Evolutionary conservation across 305 asterid genomes (phyloP).

Genomic region (Fraxinus floribunda): DNA sequence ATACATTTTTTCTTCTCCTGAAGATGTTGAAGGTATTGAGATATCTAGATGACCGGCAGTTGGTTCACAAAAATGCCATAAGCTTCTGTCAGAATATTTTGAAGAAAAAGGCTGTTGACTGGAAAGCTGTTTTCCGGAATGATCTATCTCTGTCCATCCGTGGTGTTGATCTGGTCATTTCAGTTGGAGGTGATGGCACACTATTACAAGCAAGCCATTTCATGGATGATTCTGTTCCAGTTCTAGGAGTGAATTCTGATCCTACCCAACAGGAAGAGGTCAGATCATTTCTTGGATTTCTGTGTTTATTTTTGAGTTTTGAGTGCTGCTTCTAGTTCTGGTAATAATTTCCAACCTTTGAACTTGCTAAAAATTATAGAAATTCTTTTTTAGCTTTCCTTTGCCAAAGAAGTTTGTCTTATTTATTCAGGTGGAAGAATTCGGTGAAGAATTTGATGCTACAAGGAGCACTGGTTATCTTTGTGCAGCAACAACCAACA

Average conservation of each 20-base stretch:
- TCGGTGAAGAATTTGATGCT: slow-evolving; percentile 78
- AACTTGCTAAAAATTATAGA: not conserved
- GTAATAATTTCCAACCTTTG: not conserved
- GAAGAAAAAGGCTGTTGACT: slow-evolving; percentile 55
- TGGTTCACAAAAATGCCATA: slow-evolving; percentile 69
- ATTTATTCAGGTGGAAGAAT: slow-evolving; percentile 54
- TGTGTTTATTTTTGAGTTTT: not conserved
- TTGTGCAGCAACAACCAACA: slow-evolving; percentile 76
- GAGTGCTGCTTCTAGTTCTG: not conserved
- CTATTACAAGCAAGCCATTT: slow-evolving; percentile 84
- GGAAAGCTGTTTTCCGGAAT: slow-evolving; percentile 56
- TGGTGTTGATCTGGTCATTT: slow-evolving; percentile 76
- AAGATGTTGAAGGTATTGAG: slow-evolving; percentile 53
- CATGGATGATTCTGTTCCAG: slow-evolving; percentile 68
- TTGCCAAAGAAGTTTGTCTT: slow-evolving; percentile 12
- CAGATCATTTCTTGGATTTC: slow-evolving; percentile 22
- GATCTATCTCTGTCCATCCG: slow-evolving; percentile 55
- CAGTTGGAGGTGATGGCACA: slow-evolving; percentile 95
- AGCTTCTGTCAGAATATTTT: slow-evolving; percentile 66
- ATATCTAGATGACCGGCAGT: slow-evolving; percentile 54
- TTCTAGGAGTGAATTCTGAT: slow-evolving; percentile 90
- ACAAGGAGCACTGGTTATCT: slow-evolving; percentile 96
- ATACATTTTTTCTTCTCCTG: slow-evolving; percentile 15
- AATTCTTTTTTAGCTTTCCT: not conserved
- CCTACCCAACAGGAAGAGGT: slow-evolving; percentile 89